Conservation (phyloP, 345 rosid genomes). For the Erucastrum elatum region DNA sequence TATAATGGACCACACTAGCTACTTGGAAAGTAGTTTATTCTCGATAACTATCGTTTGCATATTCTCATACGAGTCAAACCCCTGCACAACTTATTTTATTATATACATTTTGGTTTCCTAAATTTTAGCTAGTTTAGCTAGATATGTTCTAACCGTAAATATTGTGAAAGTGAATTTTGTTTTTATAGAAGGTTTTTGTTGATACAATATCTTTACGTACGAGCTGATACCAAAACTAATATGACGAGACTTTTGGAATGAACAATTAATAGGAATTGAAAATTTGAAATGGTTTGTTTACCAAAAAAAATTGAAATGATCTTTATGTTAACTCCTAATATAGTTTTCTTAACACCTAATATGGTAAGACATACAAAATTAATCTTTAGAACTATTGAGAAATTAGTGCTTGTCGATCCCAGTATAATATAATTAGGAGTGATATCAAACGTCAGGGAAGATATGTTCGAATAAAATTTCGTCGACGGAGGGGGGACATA, state of each 20-base stretch:
- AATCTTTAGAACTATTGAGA: conserved; percentile 9
- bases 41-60: conserved; percentile 1
- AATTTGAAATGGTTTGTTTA: neutral
- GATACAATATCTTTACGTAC: neutral
- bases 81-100: neutral
- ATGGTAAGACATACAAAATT: conserved; percentile 17
- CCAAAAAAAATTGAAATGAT: too few relatives aligned
- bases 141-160: neutral
- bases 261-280: neutral
- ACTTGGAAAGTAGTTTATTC: neutral
- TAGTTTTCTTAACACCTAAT: neutral
- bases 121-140: neutral
- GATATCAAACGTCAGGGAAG: conserved; percentile 8
- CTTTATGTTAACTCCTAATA: neutral
- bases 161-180: neutral
- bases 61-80: neutral
- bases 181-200: neutral
- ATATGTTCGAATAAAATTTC: conserved; percentile 28
- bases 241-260: neutral
- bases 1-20: neutral
- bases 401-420: neutral
- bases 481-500: conserved; percentile 14
- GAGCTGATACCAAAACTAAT: neutral
- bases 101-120: neutral
- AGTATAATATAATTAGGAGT: neutral